Evolutionary conservation across 495 filamentous ascomycete genomes (phyloP).

Genomic region (Copromyces sp.): DNA sequence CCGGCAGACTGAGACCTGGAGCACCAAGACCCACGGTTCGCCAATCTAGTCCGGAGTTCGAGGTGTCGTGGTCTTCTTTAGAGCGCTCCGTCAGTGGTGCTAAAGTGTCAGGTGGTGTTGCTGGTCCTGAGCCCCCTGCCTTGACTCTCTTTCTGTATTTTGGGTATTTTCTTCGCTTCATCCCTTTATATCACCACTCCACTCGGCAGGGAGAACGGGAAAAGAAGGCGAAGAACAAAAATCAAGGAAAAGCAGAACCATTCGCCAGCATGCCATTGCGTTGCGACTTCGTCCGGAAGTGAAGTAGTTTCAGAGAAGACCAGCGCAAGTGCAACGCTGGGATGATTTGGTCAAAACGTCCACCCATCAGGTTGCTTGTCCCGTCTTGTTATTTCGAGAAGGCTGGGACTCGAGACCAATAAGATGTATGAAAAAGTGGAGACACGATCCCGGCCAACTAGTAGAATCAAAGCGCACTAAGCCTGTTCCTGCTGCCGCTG

Average conservation of each 20-base stretch:
- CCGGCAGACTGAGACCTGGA: not conserved
- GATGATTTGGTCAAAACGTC: not conserved
- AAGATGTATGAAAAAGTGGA: not conserved
- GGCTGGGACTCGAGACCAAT: constrained; percentile 19
- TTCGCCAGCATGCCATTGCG: not conserved
- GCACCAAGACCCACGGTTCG: constrained; percentile 7
- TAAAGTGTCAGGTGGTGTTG: not conserved
- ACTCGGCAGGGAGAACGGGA: not conserved
- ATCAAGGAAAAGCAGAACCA: not conserved
- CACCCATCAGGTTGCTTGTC: not conserved
- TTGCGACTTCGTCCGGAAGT: not conserved
- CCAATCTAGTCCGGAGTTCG: not conserved
- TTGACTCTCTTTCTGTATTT: not conserved
- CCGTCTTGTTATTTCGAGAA: constrained; percentile 17
- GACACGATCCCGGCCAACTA: not conserved
- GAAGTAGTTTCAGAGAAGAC: not conserved
- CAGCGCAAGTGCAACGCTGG: not conserved
- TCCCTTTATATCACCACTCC: not conserved
- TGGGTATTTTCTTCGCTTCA: not conserved
- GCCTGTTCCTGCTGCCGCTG: not conserved
- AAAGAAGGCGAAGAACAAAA: not conserved
- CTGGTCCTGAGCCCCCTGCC: not conserved
- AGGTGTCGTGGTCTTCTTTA: not conserved
- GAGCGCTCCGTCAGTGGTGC: not conserved
- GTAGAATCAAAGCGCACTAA: not conserved